Evolutionary conservation across 192 early-diverging fungal species (phyloP), one percentile per base, ranked within the genome.

Genomic region (Entomortierella parvispora): DNA sequence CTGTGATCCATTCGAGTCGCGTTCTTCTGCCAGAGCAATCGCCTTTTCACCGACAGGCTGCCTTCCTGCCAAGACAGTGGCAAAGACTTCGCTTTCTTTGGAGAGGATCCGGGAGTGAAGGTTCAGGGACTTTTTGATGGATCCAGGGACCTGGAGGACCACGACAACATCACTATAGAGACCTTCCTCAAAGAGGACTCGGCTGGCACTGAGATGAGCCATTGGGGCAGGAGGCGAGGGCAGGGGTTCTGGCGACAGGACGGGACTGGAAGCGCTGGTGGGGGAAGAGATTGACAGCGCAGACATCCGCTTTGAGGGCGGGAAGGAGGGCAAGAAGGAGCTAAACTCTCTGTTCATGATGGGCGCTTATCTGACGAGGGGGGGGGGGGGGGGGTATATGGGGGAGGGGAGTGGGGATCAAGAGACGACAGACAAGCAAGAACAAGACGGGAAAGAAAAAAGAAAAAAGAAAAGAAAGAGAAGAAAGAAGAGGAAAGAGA

Each of bases 321-420:
- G 74, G 52, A 77, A 77, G 3, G 74, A 77, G 40, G 74, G 74
- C 62, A 72, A 46, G 49, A 72, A 72, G 28, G 70, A 72, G 49
- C 62, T 65, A 49, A 72, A 59, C 22, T 72, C 70, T 46, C 70
- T 72, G 49, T 65, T 72, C 70, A 72, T 72, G 56, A 45, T 49
- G 32, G 32, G 23, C 7, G 42, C 15, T 40, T 40, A 12, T 40
- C n/a, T 22, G 48, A 49, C 48, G n/a, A 11, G 48, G 34, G 33
- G 25, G 2, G 34, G 17, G 23, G 43, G 42, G 31, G 18, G 31
- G 18, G 53, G 7, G 32, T 8, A 17, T 32, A 22, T 15, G 44
- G 45, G 25, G 5, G 25, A 34, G 31, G 34, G 18, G 20, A 37
- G 47, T 40, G 25, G 48, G 58, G 32, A 31, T 37, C 20, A 28